A percentile compares a stretch with the other conserved stretches of the same genome.
Conservation (phyloP, 192 early-diverging fungal species). For the Paraglomus occultum region DNA sequence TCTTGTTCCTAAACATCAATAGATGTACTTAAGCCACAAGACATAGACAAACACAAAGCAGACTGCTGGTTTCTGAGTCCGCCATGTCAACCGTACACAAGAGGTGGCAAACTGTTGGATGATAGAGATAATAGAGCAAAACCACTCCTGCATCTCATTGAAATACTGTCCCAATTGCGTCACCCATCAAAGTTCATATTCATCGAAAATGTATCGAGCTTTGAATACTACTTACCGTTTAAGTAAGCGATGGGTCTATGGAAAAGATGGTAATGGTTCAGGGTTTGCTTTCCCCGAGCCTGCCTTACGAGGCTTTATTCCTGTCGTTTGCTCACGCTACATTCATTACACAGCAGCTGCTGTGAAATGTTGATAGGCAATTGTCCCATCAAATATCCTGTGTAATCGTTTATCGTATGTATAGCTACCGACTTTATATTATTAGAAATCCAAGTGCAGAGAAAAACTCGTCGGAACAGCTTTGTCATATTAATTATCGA, state of each 20-base stretch:
- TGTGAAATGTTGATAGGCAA: too few species aligned
- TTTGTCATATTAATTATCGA: constrained; percentile 57
- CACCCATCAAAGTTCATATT: constrained; percentile 59
- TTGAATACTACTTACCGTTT: constrained; percentile 45
- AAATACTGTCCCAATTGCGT: constrained; percentile 53
- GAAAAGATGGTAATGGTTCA: too few species aligned
- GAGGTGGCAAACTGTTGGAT: constrained; percentile 77
- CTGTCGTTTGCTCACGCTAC: too few species aligned
- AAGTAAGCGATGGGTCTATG: too few species aligned
- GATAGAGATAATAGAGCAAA: constrained; percentile 70
- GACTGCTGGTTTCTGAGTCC: constrained; percentile 90
- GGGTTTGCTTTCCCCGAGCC: too few species aligned
- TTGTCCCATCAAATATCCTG: too few species aligned
- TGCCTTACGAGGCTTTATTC: too few species aligned
- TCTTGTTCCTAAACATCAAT: constrained; percentile 42
- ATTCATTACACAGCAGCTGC: too few species aligned
- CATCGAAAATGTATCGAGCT: constrained; percentile 77
- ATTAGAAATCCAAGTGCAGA: constrained; percentile 58
- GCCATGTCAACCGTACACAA: constrained; percentile 85
- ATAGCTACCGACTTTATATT: not conserved
- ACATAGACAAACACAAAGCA: constrained; percentile 58
- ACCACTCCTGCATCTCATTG: constrained; percentile 68
- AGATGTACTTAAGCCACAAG: constrained; percentile 45
- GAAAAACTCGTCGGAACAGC: constrained; percentile 51
- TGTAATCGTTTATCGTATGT: not conserved